Evolutionary conservation across 495 filamentous ascomycete species (phyloP), one percentile per base, ranked within the genome.

Genomic region (Letharia columbiana): DNA sequence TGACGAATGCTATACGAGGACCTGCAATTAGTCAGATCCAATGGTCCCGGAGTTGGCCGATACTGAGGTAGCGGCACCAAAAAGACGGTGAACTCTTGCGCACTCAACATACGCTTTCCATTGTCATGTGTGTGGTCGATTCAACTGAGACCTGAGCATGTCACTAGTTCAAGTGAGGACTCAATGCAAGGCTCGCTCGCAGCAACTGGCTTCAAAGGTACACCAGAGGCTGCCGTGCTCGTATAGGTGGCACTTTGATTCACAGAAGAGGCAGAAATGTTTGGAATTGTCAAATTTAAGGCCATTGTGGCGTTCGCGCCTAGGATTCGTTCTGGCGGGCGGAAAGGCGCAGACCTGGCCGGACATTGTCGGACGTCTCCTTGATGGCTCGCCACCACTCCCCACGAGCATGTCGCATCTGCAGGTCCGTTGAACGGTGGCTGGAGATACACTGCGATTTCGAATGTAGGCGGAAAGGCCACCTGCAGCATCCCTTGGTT

Each of bases 371-470:
- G 40, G 23, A 61, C 42, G 41, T 61, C 50, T 33, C 64, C 64
- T 18, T 39, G 31, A 37, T 66, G 64, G 41, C 40, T 59, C 23
- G 64, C 23, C 31, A 60, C 54, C 40, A 66, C 45, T n/a, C 41
- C 56, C 56, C 64, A 60, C 40, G n/a, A 10, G 42, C 64, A 66
- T 2, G 54, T 66, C 23, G n/a, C 17, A 31, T 33, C 20, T 12
- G 57, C 52, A n/a, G 52, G 52, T 31, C 54, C 64, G 31, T 18
- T 62, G 56, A 59, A 66, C 3, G 64, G 50, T 9, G 39, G 23
- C 18, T 66, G 54, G 54, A 47, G 64, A 28, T 66, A 66, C n/a
- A 60, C 41, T 39, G 50, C 52, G 23, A 66, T 35, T 2, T 45
- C 42, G 18, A 66, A 61, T 37, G 52, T 35, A 15, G 37, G 41